Evolutionary conservation across 129 eudicot species (phyloP), one percentile per base, ranked within the genome.

Genomic region (Helianthus tuberosus): DNA sequence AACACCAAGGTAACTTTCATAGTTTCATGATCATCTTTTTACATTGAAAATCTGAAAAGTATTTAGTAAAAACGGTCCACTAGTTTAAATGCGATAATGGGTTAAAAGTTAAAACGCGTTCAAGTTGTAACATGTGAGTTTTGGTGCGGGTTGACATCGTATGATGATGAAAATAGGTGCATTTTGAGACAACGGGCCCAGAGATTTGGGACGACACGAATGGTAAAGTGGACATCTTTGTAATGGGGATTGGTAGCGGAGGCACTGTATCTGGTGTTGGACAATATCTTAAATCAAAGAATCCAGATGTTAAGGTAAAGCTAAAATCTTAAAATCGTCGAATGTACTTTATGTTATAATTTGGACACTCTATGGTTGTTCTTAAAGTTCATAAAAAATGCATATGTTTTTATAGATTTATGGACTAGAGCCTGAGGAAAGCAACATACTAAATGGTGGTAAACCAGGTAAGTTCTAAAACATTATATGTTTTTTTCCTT

Each of bases 201-300:
- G 98, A 94, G 72, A 91, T 94, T 39, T 94, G 98, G 98, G 97
- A 94, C 43, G 98, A 94, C 35, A 90, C 98, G 3, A 72, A 84
- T 5, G 97, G 98, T 53, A 83, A 94, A 69, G 97, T 94, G 14
- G 98, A 94, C 77, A 94, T 94, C 43, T 94, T 94, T 67, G 84
- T 94, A 17, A 94, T 94, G 99, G 99, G 99, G 61, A 95, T 95
- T 6, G 99, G 99, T 25, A 95, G 99, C 39, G 99, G 99, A 72
- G 99, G 99, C 71, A 95, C 99, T 2, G 99, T 95, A n/a, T 76
- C 99, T 10, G 99, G 99, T 5, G 97, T 91, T 65, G 99, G 99
- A 75, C 91, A 86, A n/a, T 95, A 95, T 80, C 89, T 94, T 39
- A 95, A 95, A 73, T 91, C 97, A 11, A 88, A 88, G 67, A 95